Evolutionary conservation across 1,139 yeast genomes (phyloP).

Genomic region (Kluyveromyces sp.): DNA sequence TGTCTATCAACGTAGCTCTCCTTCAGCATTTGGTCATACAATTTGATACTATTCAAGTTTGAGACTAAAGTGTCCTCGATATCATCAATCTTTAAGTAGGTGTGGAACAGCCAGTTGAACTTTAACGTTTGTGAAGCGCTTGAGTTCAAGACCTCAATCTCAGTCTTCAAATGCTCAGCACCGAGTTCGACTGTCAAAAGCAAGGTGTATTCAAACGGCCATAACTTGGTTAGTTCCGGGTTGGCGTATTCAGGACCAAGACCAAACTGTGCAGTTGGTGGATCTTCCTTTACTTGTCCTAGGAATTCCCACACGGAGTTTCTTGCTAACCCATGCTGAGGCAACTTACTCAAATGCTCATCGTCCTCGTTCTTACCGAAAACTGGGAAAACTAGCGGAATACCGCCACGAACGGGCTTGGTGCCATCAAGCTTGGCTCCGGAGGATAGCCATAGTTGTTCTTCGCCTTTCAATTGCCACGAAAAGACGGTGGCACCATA

Average conservation of each 20-base stretch:
- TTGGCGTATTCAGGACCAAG: slow-evolving; percentile 77
- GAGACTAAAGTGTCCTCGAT: slow-evolving; percentile 69
- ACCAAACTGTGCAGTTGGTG: slow-evolving; percentile 79
- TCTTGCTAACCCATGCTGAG: slow-evolving; percentile 96
- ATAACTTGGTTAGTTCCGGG: slow-evolving; percentile 44
- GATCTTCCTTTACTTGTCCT: slow-evolving; percentile 61
- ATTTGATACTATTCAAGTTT: slow-evolving; percentile 63
- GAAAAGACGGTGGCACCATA: slow-evolving; percentile 86
- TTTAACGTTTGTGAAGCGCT: slow-evolving; percentile 52
- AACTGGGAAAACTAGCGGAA: slow-evolving; percentile 91
- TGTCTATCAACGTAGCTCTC: slow-evolving; percentile 62
- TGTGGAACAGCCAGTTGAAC: slow-evolving; percentile 93
- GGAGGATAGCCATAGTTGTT: slow-evolving; percentile 63
- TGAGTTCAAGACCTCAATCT: slow-evolving; percentile 68
- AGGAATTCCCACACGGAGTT: slow-evolving; percentile 85
- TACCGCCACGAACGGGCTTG: slow-evolving; percentile 94
- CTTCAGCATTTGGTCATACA: slow-evolving; percentile 66
- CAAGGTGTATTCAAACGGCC: slow-evolving; percentile 73
- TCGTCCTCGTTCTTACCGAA: slow-evolving; percentile 66
- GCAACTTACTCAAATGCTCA: slow-evolving; percentile 42
- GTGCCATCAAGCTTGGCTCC: slow-evolving; percentile 85
- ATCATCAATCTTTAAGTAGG: slow-evolving; percentile 73
- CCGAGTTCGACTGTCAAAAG: slow-evolving; percentile 59
- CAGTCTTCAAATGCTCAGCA: slow-evolving; percentile 50
- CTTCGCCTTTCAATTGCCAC: slow-evolving; percentile 67